Conservation (phyloP, 2,329 filamentous ascomycete genomes). For the Fusarium globosum region DNA sequence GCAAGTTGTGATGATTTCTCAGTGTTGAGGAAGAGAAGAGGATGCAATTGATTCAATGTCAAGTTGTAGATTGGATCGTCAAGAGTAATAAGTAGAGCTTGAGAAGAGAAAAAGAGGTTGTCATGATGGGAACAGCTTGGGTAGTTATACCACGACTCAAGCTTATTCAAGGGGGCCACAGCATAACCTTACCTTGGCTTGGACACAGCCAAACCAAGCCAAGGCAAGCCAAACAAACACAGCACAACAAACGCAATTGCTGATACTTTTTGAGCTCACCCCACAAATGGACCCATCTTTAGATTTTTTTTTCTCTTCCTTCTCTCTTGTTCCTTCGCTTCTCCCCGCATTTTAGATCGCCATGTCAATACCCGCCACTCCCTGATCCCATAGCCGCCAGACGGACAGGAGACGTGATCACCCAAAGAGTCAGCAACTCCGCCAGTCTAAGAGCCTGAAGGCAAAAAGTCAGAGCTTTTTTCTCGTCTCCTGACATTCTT, state of each 20-base stretch:
- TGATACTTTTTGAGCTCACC: slow-evolving; percentile 32
- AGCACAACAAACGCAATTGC: slow-evolving; percentile 28
- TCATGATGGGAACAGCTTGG: slow-evolving; percentile 35
- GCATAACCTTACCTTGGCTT: neutral
- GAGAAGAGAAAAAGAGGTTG: slow-evolving; percentile 19
- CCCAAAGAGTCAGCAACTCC: too few relatives aligned
- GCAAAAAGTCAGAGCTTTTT: neutral
- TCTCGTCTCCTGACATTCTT: slow-evolving; percentile 13
- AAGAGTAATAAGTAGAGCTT: slow-evolving; percentile 9
- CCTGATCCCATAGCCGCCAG: neutral
- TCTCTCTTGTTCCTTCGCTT: slow-evolving; percentile 2
- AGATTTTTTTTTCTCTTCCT: neutral
- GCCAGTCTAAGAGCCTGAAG: neutral
- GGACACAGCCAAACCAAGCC: slow-evolving; percentile 1
- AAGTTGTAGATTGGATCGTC: neutral
- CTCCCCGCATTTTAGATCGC: slow-evolving; percentile 39
- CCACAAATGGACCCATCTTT: slow-evolving; percentile 39
- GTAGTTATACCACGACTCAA: slow-evolving; percentile 40
- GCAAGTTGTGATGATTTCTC: slow-evolving; percentile 1
- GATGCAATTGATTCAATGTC: neutral
- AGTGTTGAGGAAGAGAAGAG: neutral
- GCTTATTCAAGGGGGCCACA: slow-evolving; percentile 5
- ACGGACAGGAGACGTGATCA: neutral
- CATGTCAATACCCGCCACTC: slow-evolving; percentile 3
- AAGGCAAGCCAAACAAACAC: neutral